Evolutionary conservation across 305 asterid species (phyloP).

Genomic region (Solanum hybrid): DNA sequence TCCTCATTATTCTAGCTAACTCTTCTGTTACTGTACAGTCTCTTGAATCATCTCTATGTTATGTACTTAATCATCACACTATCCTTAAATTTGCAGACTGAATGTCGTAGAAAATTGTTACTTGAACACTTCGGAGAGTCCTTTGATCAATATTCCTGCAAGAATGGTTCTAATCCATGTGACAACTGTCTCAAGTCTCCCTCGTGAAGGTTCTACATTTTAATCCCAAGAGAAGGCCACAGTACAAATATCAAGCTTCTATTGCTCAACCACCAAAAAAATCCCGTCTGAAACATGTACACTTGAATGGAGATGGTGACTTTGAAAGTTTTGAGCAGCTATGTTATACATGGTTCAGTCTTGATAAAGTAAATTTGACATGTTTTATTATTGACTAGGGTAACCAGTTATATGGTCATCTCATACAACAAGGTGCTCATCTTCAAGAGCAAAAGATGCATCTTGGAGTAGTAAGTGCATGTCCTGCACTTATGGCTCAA

Average conservation of each 20-base stretch:
- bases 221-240: background rate
- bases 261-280: background rate
- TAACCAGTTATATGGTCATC: background rate
- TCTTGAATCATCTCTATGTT: background rate
- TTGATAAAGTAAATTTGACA: background rate
- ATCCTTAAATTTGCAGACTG: constrained; percentile 41
- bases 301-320: background rate
- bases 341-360: background rate
- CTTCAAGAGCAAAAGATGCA: background rate
- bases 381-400: background rate
- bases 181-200: constrained; percentile 77
- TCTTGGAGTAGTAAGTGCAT: background rate
- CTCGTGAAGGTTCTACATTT: constrained; percentile 18
- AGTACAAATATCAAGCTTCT: background rate
- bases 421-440: background rate
- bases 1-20: background rate
- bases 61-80: background rate
- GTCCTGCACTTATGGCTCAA: background rate
- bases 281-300: background rate
- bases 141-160: constrained; percentile 51
- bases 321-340: background rate
- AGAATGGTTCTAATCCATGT: constrained; percentile 68
- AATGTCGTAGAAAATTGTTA: constrained; percentile 72
- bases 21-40: background rate
- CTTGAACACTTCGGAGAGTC: constrained; percentile 82